A percentile compares a stretch with the other conserved stretches of the same genome.
phyloP scores from a whole-genome alignment of 129 eudicot species.

The Pulicaria dysenterica region DNA sequence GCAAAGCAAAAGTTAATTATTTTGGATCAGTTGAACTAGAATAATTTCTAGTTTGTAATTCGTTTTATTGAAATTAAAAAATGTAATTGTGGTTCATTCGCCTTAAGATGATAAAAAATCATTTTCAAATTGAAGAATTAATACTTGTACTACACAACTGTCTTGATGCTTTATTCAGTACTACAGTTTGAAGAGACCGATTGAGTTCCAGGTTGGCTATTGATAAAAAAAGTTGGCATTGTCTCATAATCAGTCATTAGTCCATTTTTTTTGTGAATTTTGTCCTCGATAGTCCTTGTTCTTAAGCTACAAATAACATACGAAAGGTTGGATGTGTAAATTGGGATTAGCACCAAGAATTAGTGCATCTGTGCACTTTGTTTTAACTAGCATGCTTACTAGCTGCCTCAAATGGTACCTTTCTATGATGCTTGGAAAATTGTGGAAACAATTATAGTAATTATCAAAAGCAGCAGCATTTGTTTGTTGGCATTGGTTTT shows the following conservation, averaged over 20 bases:
- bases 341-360: no score
- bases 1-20: neutral
- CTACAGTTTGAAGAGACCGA: no score
- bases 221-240: no score
- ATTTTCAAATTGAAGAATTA: neutral
- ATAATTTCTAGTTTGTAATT: no score
- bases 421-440: neutral
- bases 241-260: no score
- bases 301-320: neutral
- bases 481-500: neutral
- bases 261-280: no score
- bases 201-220: no score
- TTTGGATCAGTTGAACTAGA: neutral
- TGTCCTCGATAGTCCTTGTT: neutral
- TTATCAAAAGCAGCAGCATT: neutral
- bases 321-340: no score
- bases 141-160: no score
- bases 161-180: no score
- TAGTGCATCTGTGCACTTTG: neutral
- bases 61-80: neutral
- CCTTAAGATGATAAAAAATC: neutral
- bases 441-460: neutral
- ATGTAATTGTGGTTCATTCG: slow-evolving; percentile 4
- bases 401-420: neutral
- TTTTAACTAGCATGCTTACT: neutral